Evolutionary conservation across 768 basidiomycete genomes (phyloP), one percentile per base, ranked within the genome.

Genomic region (Hericium coralloides): DNA sequence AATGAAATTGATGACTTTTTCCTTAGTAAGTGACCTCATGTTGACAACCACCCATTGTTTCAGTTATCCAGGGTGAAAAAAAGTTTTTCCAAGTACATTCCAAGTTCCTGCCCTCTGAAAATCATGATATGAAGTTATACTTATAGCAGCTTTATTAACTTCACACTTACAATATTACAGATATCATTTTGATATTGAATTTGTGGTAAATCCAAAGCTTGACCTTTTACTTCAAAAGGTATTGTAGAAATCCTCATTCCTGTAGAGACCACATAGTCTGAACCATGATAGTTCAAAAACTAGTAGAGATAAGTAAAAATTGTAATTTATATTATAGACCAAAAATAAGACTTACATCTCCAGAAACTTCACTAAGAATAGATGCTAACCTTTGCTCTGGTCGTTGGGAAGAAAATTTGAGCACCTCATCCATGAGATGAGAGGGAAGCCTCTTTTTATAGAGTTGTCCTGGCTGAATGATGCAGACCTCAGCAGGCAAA

Each of bases 281-380:
- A 63, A 38, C 55, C 52, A 10, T 25, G 38, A 53, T 63, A 63
- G 26, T 61, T 55, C 23, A 63, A 60, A 53, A 63, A 60, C 61
- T 63, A 20, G 8, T 4, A 4, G 12, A 2, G 17, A 22, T 22
- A 3, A 41, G 39, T n/a, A 41, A 41, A 41, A 12, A 41, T 41
- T 10, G 9, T n/a, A 41, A 12, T n/a, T 41, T n/a, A 14, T 12
- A 41, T 41, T 12, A 41, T 41, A n/a, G 39, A 15, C n/a, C n/a
- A n/a, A n/a, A n/a, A n/a, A n/a, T n/a, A 12, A 41, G n/a, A 20
- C 49, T 41, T 25, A 63, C 61, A 4, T 60, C 45, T 20, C 56
- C 22, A 23, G 18, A 26, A n/a, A 63, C 59, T 20, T 60, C 61
- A 17, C 41, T 26, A 18, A 56, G 41, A n/a, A 63, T 63, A 3